A percentile compares a stretch with the other conserved stretches of the same genome.
Conservation (phyloP, 2,329 filamentous ascomycete species). For the Penicillium sp. region DNA sequence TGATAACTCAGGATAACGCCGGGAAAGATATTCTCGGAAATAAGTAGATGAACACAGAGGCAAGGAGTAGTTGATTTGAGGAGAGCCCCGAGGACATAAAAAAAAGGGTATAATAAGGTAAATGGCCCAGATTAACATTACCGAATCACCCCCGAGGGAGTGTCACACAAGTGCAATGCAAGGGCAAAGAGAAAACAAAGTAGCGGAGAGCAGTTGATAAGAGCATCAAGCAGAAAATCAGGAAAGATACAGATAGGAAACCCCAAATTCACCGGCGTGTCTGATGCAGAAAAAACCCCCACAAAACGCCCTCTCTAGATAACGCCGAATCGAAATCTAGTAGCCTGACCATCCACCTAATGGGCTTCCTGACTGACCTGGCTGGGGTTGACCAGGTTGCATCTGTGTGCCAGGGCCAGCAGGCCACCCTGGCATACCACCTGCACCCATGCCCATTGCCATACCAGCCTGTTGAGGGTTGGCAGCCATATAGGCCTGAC, state of each 20-base stretch:
- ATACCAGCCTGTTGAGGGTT: constrained; percentile 39
- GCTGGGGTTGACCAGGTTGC: constrained; percentile 40
- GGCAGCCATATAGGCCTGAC: constrained; percentile 36
- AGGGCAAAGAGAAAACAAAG: constrained; percentile 13
- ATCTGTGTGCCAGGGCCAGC: constrained; percentile 34
- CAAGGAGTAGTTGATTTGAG: constrained; percentile 4
- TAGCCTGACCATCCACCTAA: constrained; percentile 42
- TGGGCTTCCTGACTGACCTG: constrained; percentile 39
- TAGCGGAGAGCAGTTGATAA: neutral
- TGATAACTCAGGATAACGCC: constrained; percentile 13
- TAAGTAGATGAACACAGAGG: constrained; percentile 5
- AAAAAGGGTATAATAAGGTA: constrained; percentile 37
- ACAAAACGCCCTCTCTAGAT: constrained; percentile 25
- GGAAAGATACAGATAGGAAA: constrained; percentile 7
- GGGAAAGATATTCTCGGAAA: constrained; percentile 5
- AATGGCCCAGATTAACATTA: constrained; percentile 35
- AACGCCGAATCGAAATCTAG: constrained; percentile 30
- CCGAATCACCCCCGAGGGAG: constrained; percentile 16
- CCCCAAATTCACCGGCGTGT: constrained; percentile 5
- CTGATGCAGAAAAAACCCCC: constrained; percentile 14
- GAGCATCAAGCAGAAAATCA: neutral
- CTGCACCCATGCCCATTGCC: constrained; percentile 38
- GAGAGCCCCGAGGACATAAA: constrained; percentile 28
- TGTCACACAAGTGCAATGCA: constrained; percentile 19
- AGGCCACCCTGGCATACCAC: constrained; percentile 40